Evolutionary conservation across 768 basidiomycete genomes (phyloP).

Genomic region (Podaxis rugospora): DNA sequence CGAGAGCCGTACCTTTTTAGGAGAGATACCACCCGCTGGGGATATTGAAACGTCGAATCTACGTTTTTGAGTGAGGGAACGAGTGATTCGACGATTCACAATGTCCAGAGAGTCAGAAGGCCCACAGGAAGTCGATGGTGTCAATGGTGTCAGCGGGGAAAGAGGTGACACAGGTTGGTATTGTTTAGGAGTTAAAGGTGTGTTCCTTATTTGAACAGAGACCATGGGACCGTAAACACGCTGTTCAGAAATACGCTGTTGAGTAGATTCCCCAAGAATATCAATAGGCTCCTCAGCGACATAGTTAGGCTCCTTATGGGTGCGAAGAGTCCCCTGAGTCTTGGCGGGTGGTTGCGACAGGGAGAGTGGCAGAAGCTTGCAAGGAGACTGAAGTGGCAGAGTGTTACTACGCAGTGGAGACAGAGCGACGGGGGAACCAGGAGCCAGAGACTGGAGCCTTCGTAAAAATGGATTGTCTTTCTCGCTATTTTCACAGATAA

Average conservation of each 20-base stretch:
- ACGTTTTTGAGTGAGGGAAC: conserved; percentile 2
- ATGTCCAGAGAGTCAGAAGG: neutral
- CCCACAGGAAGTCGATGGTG: neutral
- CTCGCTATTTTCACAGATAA: neutral
- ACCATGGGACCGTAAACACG: neutral
- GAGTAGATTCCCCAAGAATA: neutral
- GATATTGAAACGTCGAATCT: neutral
- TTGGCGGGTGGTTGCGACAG: neutral
- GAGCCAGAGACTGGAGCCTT: neutral
- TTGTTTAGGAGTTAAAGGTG: neutral
- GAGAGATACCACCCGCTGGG: neutral
- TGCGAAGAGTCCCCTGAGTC: neutral
- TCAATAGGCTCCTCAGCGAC: neutral
- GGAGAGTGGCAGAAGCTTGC: conserved; percentile 2
- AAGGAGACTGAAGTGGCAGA: conserved; percentile 16
- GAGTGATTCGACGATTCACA: neutral
- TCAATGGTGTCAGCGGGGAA: conserved; percentile 9
- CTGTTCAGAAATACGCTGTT: neutral
- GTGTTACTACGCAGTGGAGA: neutral
- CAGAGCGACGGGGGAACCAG: neutral
- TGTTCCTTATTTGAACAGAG: neutral
- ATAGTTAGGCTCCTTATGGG: neutral
- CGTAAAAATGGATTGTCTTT: conserved; percentile 1
- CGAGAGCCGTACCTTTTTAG: conserved; percentile 3
- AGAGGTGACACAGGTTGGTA: neutral